phyloP scores from a whole-genome alignment of 73 alveolate genomes.

The Tetrahymena malaccensis region DNA sequence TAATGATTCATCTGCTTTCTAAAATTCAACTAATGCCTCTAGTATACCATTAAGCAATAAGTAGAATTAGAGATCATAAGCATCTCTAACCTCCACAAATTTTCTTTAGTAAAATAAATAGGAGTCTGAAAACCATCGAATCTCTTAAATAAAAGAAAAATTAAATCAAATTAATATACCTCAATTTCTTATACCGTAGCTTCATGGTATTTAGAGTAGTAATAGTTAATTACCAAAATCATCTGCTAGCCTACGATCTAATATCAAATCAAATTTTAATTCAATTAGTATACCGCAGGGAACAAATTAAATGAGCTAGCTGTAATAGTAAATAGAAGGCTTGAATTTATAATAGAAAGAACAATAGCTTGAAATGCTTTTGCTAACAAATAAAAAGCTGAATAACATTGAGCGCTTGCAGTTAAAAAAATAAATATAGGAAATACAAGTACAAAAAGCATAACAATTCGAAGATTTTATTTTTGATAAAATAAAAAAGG shows the following conservation, averaged over 20 bases:
- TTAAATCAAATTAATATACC: neutral
- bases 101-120: no score
- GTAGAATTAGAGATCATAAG: neutral
- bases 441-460: neutral
- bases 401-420: neutral
- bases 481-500: neutral
- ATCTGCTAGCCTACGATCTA: neutral
- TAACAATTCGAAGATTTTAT: neutral
- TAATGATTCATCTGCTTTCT: neutral
- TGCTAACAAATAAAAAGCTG: neutral
- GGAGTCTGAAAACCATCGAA: neutral
- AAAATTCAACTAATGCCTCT: neutral
- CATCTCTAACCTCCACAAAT: neutral
- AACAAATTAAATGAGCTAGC: neutral
- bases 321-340: neutral
- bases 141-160: neutral
- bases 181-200: neutral
- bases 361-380: neutral
- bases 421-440: neutral
- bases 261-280: no score
- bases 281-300: neutral
- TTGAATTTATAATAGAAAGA: neutral
- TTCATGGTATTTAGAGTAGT: neutral
- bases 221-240: neutral
- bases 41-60: neutral